phyloP scores from a whole-genome alignment of 2,329 filamentous ascomycete species.

The Cyphellophora europaea region DNA sequence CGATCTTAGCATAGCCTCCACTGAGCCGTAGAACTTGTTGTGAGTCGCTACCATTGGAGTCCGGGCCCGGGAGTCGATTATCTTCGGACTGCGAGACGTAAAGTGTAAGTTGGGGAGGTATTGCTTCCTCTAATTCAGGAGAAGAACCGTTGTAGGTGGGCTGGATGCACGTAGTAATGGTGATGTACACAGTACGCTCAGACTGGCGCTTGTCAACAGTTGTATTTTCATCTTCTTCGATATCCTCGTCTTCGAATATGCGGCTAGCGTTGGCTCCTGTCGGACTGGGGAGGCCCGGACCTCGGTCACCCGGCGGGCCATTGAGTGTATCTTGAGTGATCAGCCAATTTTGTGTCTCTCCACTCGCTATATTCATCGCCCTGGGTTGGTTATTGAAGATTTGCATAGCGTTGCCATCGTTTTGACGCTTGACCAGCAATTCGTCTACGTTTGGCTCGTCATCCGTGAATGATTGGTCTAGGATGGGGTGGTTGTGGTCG shows the following conservation, averaged over 20 bases:
- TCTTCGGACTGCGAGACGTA: conserved; percentile 61
- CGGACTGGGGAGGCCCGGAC: conserved; percentile 26
- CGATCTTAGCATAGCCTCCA: conserved; percentile 61
- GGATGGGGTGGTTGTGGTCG: conserved; percentile 35
- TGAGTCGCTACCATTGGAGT: conserved; percentile 29
- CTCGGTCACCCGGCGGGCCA: conserved; percentile 28
- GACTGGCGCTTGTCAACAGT: conserved; percentile 14
- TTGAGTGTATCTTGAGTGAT: conserved; percentile 50
- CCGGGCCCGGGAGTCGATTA: conserved; percentile 59
- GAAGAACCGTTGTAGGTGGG: conserved; percentile 48
- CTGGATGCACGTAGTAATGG: conserved; percentile 77
- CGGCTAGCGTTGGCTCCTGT: background rate
- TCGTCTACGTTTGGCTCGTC: conserved; percentile 23
- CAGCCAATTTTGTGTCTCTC: conserved; percentile 54
- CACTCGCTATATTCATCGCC: conserved; percentile 52
- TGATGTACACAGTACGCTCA: conserved; percentile 54
- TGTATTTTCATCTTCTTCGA: conserved; percentile 11
- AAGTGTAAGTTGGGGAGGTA: conserved; percentile 64
- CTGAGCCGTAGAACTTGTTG: conserved; percentile 46
- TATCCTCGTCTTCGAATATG: conserved; percentile 6
- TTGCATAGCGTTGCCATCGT: conserved; percentile 18
- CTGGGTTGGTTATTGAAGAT: conserved; percentile 58
- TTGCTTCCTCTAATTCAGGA: conserved; percentile 29
- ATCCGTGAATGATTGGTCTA: conserved; percentile 23
- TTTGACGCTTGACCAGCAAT: no score